A percentile compares a stretch with the other conserved stretches of the same genome.
Evolutionary conservation across 768 basidiomycete genomes (phyloP).

Genomic region (Cystobasidium tubakii): DNA sequence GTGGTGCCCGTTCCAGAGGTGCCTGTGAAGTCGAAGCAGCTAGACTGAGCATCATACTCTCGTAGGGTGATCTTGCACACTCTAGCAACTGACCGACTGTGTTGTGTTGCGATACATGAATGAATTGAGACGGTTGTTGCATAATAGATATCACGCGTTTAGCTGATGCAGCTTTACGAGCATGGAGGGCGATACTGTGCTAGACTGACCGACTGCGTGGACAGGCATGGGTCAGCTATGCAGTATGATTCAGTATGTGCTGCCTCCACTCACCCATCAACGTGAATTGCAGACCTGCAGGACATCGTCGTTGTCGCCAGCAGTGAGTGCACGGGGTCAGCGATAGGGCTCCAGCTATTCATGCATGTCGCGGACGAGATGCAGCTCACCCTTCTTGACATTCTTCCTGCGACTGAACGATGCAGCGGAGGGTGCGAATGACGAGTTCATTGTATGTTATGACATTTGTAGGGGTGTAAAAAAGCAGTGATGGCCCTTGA

Average conservation of each 20-base stretch:
- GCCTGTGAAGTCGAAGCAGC: conserved; percentile 55
- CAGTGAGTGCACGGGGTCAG: conserved; percentile 1
- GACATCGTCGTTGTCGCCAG: too few species aligned
- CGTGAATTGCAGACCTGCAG: conserved; percentile 34
- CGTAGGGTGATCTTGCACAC: conserved; percentile 18
- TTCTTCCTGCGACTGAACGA: conserved; percentile 33
- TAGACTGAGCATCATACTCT: not conserved
- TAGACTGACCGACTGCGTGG: conserved; percentile 20
- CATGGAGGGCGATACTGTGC: not conserved
- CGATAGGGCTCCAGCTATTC: not conserved
- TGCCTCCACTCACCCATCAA: conserved; percentile 33
- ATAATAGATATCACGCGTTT: not conserved
- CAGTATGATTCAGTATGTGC: not conserved
- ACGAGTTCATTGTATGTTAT: conserved; percentile 1
- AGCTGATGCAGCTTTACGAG: not conserved
- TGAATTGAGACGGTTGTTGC: not conserved
- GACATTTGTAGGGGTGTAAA: not conserved
- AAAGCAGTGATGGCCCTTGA: not conserved
- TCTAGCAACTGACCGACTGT: conserved; percentile 23
- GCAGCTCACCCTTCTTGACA: conserved; percentile 36
- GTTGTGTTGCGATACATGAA: not conserved
- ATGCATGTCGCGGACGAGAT: not conserved
- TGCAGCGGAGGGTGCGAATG: not conserved
- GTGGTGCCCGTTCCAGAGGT: conserved; percentile 80
- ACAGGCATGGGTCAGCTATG: not conserved